Base-by-base conservation (phyloP, 768 basidiomycete species). In the Suillus discolor region DNA sequence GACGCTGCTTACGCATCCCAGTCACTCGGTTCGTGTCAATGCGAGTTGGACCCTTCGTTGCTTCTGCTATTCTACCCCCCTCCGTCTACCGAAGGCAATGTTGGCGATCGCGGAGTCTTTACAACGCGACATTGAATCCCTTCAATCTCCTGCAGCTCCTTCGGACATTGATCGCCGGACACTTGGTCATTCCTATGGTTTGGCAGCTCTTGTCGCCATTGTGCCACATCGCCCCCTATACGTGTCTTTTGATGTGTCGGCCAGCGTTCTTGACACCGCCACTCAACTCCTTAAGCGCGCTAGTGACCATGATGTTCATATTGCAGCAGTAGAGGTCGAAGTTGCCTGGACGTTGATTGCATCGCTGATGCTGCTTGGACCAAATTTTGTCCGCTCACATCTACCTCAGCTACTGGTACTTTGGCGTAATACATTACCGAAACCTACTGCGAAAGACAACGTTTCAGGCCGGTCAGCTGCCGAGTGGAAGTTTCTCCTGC, bases 381-480 rank as follows among this genome's bases (percentile, higher is more conserved):
- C 93, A 4, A 92, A 94, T 70, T 97, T 99, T 69, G 95, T 98
- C 62, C 89, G 94, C 20, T 87, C 94, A 0, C 96, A 99, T 75
- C 85, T 99, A 2, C 92, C 96, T 0, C 97, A 98, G 70, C 82
- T 99, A 20, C 85, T 99, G 47, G 94, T 99, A 0, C 85, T 99
- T 4, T 99, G 97, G 97, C 84, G 97, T 39, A 99, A 99, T 70
- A 96, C 97, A 1, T 83, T 99, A 0, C 96, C 97, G 2, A 99
- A 99, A 77, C 91, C 94, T 0, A 96, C 94, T 0, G 91, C 85
- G 71, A 97, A 97, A 75, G 97, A 99, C 71, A 79, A 79, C 16
- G 84, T 82, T 18, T 83, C 83, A 6, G 87, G 87, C 20, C 82
- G 96, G 38, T 86, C 88, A 34, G 80, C 85, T 25, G 80, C 85